These are phyloP conservation scores for Erythrobasidium hasegawianum DNA, from an alignment of 1,284 basidiomycete genomes.

Conservation along the genomic window DNA sequence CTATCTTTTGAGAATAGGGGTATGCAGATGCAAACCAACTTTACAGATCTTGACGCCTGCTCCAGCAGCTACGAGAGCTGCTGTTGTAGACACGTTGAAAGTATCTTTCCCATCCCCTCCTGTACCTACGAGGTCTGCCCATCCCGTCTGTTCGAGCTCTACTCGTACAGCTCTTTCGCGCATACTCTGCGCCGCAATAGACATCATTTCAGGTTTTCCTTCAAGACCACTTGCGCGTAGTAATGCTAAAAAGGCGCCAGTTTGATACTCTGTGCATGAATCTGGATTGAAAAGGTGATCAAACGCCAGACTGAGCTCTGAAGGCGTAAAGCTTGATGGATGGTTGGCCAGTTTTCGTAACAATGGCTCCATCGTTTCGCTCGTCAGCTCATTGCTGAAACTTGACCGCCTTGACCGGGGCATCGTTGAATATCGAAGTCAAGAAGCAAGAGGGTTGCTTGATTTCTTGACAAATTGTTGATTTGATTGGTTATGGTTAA, in stretches of 20 bases:
- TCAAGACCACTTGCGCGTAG: slow-evolving; percentile 43
- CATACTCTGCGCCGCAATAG: slow-evolving; percentile 70
- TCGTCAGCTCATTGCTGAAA: slow-evolving; percentile 15
- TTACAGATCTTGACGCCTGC: slow-evolving; percentile 91
- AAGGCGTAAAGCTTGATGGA: slow-evolving; percentile 23
- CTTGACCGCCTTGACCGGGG: slow-evolving; percentile 8
- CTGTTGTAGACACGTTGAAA: slow-evolving; percentile 96
- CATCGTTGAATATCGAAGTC: background rate
- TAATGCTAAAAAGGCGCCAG: slow-evolving; percentile 45
- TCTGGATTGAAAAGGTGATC: slow-evolving; percentile 36
- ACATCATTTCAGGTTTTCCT: slow-evolving; percentile 46
- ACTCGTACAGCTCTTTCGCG: slow-evolving; percentile 63
- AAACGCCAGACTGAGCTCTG: slow-evolving; percentile 36
- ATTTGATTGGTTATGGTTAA: background rate
- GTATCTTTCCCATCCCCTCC: slow-evolving; percentile 97
- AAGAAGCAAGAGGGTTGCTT: too few species aligned
- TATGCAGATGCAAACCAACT: slow-evolving; percentile 56
- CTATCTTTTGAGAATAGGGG: background rate
- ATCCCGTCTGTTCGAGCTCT: slow-evolving; percentile 49
- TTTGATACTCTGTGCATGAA: slow-evolving; percentile 40
- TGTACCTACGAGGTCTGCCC: slow-evolving; percentile 61
- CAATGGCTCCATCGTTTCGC: slow-evolving; percentile 28
- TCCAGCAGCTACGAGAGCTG: slow-evolving; percentile 89
- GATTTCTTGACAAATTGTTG: background rate
- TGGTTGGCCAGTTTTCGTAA: slow-evolving; percentile 20